phyloP scores from a whole-genome alignment of 192 early-diverging fungal species.

The Podila clonocystis region DNA sequence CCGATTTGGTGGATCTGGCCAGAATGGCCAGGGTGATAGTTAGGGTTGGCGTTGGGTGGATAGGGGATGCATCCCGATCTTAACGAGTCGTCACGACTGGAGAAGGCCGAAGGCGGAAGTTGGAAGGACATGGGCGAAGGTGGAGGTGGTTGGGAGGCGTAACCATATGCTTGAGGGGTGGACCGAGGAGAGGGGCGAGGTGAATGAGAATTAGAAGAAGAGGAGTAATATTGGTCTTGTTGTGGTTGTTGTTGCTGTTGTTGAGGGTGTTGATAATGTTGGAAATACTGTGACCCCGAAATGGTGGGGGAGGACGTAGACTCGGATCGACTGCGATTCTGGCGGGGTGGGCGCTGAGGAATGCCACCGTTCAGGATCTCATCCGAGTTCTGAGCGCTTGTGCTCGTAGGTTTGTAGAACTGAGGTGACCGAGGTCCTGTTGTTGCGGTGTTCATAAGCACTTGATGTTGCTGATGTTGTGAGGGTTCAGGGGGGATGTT shows the following conservation, averaged over 20 bases:
- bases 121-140: constrained; percentile 25
- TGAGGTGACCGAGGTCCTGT: constrained; percentile 33
- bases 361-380: constrained; percentile 23
- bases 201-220: constrained; percentile 20
- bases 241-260: constrained; percentile 19
- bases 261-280: constrained; percentile 18
- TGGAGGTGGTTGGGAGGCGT: constrained; percentile 23
- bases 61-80: constrained; percentile 30
- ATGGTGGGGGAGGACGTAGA: constrained; percentile 26
- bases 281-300: constrained; percentile 24
- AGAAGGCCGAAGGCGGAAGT: constrained; percentile 42
- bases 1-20: background rate
- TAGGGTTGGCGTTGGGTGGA: constrained; percentile 4
- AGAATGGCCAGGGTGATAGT: background rate
- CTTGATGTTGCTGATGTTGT: background rate
- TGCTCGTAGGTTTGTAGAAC: constrained; percentile 2
- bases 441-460: background rate
- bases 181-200: constrained; percentile 35
- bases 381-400: constrained; percentile 22
- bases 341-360: constrained; percentile 37
- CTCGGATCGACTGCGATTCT: constrained; percentile 25
- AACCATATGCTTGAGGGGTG: constrained; percentile 19
- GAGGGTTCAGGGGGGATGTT: background rate
- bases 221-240: constrained; percentile 29
- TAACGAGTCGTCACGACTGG: constrained; percentile 19